Percentiles rank a stretch among this genome's conserved stretches.
Conservation (phyloP, 1,284 basidiomycete genomes). For the Porogramme epimiltina region DNA sequence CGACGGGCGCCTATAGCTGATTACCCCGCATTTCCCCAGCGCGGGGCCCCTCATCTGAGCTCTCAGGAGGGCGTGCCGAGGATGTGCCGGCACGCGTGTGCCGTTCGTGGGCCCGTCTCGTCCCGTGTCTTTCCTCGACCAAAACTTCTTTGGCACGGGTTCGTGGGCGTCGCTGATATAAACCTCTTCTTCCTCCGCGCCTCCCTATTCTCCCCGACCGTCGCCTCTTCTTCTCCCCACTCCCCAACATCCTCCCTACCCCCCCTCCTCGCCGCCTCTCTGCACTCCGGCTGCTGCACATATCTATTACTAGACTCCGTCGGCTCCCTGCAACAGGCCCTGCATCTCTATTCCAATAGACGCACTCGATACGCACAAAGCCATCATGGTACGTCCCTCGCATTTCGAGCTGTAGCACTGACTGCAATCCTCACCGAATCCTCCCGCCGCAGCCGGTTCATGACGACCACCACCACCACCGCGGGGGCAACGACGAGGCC, state of each 20-base stretch:
- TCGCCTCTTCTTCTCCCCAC: background rate
- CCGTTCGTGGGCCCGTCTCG: background rate
- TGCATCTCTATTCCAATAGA: background rate
- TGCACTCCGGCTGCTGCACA: background rate
- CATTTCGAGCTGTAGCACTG: background rate
- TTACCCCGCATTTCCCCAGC: slow-evolving; percentile 6
- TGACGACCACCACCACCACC: slow-evolving; percentile 23
- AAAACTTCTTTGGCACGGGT: slow-evolving; percentile 2
- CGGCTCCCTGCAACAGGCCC: background rate
- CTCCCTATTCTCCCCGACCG: background rate
- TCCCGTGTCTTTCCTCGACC: background rate
- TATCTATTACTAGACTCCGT: background rate
- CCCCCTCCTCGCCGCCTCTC: background rate
- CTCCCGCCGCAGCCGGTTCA: slow-evolving; percentile 15
- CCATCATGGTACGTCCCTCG: slow-evolving; percentile 12
- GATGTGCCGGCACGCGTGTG: background rate
- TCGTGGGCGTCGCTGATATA: slow-evolving; percentile 23
- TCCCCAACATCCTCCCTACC: background rate
- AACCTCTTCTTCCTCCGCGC: background rate
- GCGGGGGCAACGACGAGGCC: slow-evolving; percentile 15
- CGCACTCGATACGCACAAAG: background rate
- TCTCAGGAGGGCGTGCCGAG: background rate
- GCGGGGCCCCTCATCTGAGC: slow-evolving; percentile 1
- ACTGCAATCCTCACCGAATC: background rate
- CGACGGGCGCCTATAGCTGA: no score